phyloP scores from a whole-genome alignment of 495 filamentous ascomycete species.

The Baudoinia panamericana region DNA sequence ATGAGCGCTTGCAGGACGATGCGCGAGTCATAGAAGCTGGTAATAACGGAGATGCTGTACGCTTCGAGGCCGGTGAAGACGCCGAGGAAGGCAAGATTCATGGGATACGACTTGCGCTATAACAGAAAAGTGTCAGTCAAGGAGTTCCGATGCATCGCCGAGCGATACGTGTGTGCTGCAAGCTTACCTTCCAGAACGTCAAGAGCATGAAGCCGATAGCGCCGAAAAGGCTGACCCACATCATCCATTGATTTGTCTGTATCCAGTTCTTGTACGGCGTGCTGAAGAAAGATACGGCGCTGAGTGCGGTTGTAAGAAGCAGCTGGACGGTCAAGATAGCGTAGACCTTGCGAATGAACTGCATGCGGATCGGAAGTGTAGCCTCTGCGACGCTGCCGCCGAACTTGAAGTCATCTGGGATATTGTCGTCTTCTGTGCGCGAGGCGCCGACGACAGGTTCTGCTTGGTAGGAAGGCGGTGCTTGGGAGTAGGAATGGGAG shows the following conservation, averaged over 20 bases:
- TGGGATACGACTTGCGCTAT: constrained; percentile 77
- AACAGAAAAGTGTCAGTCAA: background rate
- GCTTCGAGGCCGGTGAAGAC: constrained; percentile 88
- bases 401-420: constrained; percentile 99
- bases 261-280: constrained; percentile 72
- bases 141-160: constrained; percentile 55
- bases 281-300: constrained; percentile 75
- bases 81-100: constrained; percentile 83
- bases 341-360: constrained; percentile 93
- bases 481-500: constrained; percentile 48
- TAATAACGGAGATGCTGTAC: constrained; percentile 83
- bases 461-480: constrained; percentile 70
- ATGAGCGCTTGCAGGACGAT: constrained; percentile 85
- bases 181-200: constrained; percentile 98
- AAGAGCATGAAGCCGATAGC: constrained; percentile 69
- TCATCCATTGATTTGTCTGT: constrained; percentile 65
- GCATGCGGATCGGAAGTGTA: constrained; percentile 82
- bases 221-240: constrained; percentile 73
- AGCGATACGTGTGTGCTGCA: constrained; percentile 58
- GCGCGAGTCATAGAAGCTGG: constrained; percentile 62
- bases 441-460: constrained; percentile 49
- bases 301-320: constrained; percentile 66
- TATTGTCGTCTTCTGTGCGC: constrained; percentile 73
- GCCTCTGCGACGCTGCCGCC: constrained; percentile 84
- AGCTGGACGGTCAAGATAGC: constrained; percentile 82